A percentile compares a stretch with the other conserved stretches of the same genome.
Evolutionary conservation across 23 red algal species (phyloP).

Genomic region (Gracilaria caudata): DNA sequence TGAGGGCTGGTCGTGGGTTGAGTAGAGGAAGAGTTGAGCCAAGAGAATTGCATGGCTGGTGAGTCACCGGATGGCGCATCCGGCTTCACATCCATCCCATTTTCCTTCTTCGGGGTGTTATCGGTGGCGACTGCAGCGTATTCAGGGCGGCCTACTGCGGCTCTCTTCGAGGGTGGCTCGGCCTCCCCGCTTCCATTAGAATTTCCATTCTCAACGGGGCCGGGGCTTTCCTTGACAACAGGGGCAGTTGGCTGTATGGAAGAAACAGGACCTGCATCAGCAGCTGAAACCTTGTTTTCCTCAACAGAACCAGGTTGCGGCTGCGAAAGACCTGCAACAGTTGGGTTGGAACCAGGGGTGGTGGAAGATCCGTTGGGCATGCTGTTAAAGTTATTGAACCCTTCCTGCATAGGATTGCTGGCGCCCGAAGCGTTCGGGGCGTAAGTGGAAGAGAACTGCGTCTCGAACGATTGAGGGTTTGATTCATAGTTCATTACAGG

Average conservation of each 20-base stretch:
- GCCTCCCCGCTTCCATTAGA: constrained; percentile 52
- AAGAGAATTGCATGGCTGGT: constrained; percentile 73
- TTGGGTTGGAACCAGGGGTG: neutral
- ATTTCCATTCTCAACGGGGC: constrained; percentile 1
- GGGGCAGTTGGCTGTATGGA: neutral
- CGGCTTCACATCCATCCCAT: constrained; percentile 10
- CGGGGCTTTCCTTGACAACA: neutral
- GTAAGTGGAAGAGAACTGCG: constrained; percentile 50
- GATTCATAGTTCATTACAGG: constrained; percentile 37
- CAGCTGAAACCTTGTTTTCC: constrained; percentile 18
- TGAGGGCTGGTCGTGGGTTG: constrained; percentile 51
- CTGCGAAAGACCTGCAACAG: constrained; percentile 42
- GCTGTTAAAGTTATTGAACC: constrained; percentile 47
- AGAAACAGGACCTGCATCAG: neutral
- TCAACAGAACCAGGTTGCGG: constrained; percentile 44
- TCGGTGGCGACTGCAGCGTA: constrained; percentile 46
- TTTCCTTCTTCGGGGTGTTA: constrained; percentile 25
- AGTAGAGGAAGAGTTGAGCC: constrained; percentile 61
- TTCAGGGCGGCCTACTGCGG: constrained; percentile 53
- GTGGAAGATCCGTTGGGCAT: constrained; percentile 31
- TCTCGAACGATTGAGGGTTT: constrained; percentile 36
- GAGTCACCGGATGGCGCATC: constrained; percentile 39
- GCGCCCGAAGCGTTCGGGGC: constrained; percentile 12
- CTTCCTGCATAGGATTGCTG: constrained; percentile 36
- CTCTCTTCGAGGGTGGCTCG: constrained; percentile 69